Percentiles rank a stretch among this genome's conserved stretches.
Evolutionary conservation across 768 basidiomycete species (phyloP).

Genomic region (Gelatoporia subvermispora): DNA sequence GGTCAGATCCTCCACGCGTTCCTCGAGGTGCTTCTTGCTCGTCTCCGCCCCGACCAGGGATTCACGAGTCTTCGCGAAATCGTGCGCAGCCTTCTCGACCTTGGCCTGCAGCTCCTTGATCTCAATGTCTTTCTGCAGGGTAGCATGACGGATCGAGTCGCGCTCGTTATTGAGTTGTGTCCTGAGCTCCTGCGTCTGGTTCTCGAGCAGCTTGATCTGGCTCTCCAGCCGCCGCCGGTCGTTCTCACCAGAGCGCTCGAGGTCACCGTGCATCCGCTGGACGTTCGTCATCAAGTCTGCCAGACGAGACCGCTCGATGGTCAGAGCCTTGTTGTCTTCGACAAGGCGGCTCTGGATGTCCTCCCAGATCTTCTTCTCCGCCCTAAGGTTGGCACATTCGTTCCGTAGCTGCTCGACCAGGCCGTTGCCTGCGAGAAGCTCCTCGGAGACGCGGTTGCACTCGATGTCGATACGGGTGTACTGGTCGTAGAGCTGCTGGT

Average conservation of each 20-base stretch:
- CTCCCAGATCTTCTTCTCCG: slow-evolving; percentile 95
- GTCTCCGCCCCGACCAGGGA: slow-evolving; percentile 68
- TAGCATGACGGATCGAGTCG: slow-evolving; percentile 66
- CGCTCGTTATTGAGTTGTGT: slow-evolving; percentile 68
- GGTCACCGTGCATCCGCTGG: slow-evolving; percentile 85
- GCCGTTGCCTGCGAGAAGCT: slow-evolving; percentile 53
- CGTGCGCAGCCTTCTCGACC: slow-evolving; percentile 64
- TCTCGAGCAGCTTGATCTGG: slow-evolving; percentile 72
- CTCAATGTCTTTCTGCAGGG: slow-evolving; percentile 79
- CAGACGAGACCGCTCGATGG: slow-evolving; percentile 78
- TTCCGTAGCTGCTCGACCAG: slow-evolving; percentile 75
- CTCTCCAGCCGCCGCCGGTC: slow-evolving; percentile 78
- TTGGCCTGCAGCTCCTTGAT: slow-evolving; percentile 66
- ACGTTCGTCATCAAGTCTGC: slow-evolving; percentile 86
- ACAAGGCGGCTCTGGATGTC: slow-evolving; percentile 74
- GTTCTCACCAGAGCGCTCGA: slow-evolving; percentile 79
- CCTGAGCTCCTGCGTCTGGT: slow-evolving; percentile 77
- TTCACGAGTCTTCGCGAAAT: slow-evolving; percentile 66
- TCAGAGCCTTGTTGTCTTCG: slow-evolving; percentile 78
- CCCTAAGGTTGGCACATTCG: slow-evolving; percentile 82
- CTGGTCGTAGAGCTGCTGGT: slow-evolving; percentile 69
- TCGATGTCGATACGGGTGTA: slow-evolving; percentile 74
- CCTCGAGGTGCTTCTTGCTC: slow-evolving; percentile 73
- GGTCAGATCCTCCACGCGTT: slow-evolving; percentile 58
- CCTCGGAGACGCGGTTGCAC: slow-evolving; percentile 62